phyloP scores from a whole-genome alignment of 148 eudicot species.

The Camellia sinensis region DNA sequence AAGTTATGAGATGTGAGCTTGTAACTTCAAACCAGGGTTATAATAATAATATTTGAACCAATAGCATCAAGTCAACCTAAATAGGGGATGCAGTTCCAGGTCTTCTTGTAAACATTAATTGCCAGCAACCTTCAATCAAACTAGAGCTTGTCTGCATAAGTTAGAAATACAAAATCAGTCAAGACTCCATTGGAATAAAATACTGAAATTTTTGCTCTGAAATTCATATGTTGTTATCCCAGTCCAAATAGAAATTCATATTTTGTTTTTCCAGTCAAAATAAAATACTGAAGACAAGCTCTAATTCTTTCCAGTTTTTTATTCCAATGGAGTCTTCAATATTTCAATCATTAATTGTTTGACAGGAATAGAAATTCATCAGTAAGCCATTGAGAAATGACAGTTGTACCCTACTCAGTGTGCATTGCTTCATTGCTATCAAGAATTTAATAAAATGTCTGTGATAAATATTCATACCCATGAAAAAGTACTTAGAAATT shows the following conservation, averaged over 20 bases:
- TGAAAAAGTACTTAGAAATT: neutral
- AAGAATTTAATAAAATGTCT: neutral
- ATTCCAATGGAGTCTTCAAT: too few species aligned
- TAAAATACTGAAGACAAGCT: neutral
- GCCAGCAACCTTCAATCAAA: slow-evolving; percentile 94
- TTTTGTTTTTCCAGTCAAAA: neutral
- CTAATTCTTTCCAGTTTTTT: too few species aligned
- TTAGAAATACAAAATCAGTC: neutral
- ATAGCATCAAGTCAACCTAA: slow-evolving; percentile 47
- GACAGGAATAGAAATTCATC: neutral
- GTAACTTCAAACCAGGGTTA: slow-evolving; percentile 3
- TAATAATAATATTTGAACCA: neutral
- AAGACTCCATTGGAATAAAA: too few species aligned
- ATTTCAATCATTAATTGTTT: too few species aligned
- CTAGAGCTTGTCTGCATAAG: slow-evolving; percentile 70
- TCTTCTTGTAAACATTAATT: slow-evolving; percentile 85
- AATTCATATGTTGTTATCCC: too few species aligned
- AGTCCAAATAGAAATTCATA: neutral
- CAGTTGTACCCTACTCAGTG: neutral
- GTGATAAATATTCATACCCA: too few species aligned
- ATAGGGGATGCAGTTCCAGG: slow-evolving; percentile 94
- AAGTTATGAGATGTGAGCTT: neutral
- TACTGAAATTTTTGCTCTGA: too few species aligned
- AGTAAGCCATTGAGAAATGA: neutral
- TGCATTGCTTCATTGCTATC: neutral